A percentile compares a stretch with the other conserved stretches of the same genome.
These are phyloP conservation scores for Globisporangium iwayamae DNA, from an alignment of 352 stramenopile species.

Conservation along the genomic window DNA sequence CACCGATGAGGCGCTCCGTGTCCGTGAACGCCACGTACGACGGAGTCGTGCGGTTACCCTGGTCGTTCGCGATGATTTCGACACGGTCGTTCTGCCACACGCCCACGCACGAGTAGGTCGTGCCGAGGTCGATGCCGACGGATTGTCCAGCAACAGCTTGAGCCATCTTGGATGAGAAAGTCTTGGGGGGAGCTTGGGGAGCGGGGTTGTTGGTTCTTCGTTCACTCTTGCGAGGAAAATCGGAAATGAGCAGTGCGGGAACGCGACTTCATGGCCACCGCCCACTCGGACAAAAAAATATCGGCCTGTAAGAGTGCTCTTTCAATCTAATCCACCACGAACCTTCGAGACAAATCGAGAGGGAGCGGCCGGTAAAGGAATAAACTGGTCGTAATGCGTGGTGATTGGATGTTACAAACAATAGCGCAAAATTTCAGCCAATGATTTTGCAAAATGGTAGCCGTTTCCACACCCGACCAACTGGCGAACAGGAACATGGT, in stretches of 20 bases:
- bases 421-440: constrained; percentile 4
- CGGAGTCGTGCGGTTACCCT: constrained; percentile 94
- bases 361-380: neutral
- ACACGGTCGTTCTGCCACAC: constrained; percentile 97
- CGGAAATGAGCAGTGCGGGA: constrained; percentile 13
- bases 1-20: constrained; percentile 92
- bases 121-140: constrained; percentile 97
- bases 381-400: constrained; percentile 10
- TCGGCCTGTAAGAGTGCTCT: neutral
- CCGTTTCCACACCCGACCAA: neutral
- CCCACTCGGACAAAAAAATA: constrained; percentile 6
- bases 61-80: constrained; percentile 95
- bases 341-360: constrained; percentile 16
- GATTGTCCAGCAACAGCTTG: constrained; percentile 24
- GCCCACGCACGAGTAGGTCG: constrained; percentile 97
- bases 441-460: neutral
- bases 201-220: constrained; percentile 14
- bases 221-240: constrained; percentile 23
- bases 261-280: neutral
- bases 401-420: constrained; percentile 2
- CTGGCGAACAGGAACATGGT: neutral
- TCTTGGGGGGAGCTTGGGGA: constrained; percentile 10
- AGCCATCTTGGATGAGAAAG: constrained; percentile 23
- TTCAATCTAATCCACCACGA: neutral
- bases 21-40: constrained; percentile 96